These are phyloP conservation scores for Castanea mollissima DNA, from an alignment of 306 rosid species.

Conservation along the genomic window DNA sequence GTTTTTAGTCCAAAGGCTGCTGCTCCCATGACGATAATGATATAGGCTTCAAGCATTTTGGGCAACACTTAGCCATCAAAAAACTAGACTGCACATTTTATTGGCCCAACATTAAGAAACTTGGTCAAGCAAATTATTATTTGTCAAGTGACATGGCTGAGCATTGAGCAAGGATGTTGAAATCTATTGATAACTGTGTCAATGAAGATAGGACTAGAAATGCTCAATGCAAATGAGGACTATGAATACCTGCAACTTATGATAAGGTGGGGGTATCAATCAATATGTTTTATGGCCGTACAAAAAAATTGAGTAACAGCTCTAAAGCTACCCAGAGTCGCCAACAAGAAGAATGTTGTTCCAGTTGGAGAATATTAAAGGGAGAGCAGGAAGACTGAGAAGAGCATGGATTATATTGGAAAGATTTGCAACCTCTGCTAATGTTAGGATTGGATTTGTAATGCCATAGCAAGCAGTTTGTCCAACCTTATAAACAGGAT, in stretches of 20 bases:
- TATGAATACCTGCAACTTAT: background rate
- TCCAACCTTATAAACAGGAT: background rate
- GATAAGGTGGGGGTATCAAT: background rate
- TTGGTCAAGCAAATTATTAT: background rate
- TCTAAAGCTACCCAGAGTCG: background rate
- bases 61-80: background rate
- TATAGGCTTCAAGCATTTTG: background rate
- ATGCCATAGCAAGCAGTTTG: conserved; percentile 1
- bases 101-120: background rate
- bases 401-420: background rate
- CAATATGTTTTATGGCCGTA: background rate
- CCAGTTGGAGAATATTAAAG: background rate
- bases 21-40: background rate
- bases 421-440: background rate
- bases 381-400: background rate
- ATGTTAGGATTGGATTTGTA: background rate
- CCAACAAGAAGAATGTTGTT: background rate
- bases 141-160: background rate
- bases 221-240: background rate
- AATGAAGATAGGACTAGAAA: background rate
- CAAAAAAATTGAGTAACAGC: background rate
- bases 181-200: background rate
- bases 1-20: background rate
- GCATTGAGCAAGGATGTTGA: background rate
- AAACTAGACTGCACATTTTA: background rate